phyloP scores from a whole-genome alignment of 371 early-diverging fungal species.

The Mucor mucedo region DNA sequence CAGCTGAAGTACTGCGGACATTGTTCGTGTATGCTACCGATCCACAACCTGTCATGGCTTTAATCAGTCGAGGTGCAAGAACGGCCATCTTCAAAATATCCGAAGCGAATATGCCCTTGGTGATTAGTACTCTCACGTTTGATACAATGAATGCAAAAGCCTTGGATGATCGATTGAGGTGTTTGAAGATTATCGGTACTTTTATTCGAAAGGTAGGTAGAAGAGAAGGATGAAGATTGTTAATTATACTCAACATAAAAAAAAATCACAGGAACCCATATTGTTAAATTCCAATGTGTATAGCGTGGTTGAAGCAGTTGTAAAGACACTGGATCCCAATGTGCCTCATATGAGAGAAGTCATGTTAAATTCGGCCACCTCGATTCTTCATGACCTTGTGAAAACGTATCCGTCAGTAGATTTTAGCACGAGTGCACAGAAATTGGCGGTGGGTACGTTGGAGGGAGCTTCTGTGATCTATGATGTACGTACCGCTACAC shows the following conservation, averaged over 20 bases:
- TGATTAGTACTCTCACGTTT: conserved; percentile 74
- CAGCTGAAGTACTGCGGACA: conserved; percentile 69
- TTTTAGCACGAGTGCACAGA: conserved; percentile 79
- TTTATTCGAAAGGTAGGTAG: conserved; percentile 66
- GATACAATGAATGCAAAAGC: conserved; percentile 77
- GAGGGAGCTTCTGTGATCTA: conserved; percentile 83
- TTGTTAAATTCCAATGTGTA: conserved; percentile 67
- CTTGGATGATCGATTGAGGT: conserved; percentile 58
- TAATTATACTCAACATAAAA: no score
- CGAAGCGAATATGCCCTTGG: conserved; percentile 66
- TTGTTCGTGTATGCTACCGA: conserved; percentile 66
- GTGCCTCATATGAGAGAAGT: conserved; percentile 74
- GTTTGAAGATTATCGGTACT: conserved; percentile 72
- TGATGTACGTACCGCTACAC: conserved; percentile 86
- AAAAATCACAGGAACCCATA: conserved; percentile 54
- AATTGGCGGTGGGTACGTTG: conserved; percentile 78
- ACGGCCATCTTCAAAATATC: conserved; percentile 81
- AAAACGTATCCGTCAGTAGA: conserved; percentile 75
- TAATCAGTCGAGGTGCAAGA: conserved; percentile 63
- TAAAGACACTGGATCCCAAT: conserved; percentile 87
- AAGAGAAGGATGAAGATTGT: conserved; percentile 12
- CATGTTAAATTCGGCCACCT: conserved; percentile 71
- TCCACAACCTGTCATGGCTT: conserved; percentile 37
- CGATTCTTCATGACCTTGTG: conserved; percentile 80
- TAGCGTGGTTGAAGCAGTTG: conserved; percentile 77